Evolutionary conservation across 495 filamentous ascomycete genomes (phyloP).

Genomic region (Ramalina peruviana): DNA sequence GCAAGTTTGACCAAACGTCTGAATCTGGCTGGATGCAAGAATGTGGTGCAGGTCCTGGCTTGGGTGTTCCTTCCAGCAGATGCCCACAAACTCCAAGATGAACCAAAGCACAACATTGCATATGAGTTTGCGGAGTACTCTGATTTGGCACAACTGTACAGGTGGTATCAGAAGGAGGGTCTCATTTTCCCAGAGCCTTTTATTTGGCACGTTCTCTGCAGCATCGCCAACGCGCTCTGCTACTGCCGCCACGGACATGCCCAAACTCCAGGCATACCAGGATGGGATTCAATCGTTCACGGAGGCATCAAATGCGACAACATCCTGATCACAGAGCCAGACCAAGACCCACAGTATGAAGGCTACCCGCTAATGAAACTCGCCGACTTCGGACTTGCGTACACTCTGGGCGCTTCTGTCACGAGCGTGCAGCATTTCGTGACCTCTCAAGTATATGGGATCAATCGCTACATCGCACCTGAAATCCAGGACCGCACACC

Average conservation of each 20-base stretch:
- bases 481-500: constrained; percentile 3
- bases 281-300: constrained; percentile 30
- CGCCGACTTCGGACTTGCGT: constrained; percentile 12
- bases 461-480: constrained; percentile 7
- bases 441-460: background rate
- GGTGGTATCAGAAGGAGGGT: background rate
- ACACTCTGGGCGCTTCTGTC: background rate
- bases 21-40: constrained; percentile 11
- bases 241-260: constrained; percentile 9
- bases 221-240: constrained; percentile 11
- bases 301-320: constrained; percentile 43
- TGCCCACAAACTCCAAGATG: background rate
- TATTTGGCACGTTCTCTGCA: constrained; percentile 14
- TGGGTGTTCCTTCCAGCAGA: constrained; percentile 5
- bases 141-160: background rate
- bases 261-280: background rate
- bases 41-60: constrained; percentile 13
- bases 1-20: constrained; percentile 11
- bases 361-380: constrained; percentile 13
- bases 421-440: constrained; percentile 6
- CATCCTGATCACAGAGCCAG: constrained; percentile 25
- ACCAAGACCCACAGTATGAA: background rate
- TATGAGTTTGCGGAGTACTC: constrained; percentile 8
- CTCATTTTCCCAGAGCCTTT: constrained; percentile 16
- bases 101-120: constrained; percentile 3